Percentiles rank a stretch among this genome's conserved stretches.
Evolutionary conservation across 2,329 filamentous ascomycete species (phyloP).

Genomic region (Grosmannia clavigera): DNA sequence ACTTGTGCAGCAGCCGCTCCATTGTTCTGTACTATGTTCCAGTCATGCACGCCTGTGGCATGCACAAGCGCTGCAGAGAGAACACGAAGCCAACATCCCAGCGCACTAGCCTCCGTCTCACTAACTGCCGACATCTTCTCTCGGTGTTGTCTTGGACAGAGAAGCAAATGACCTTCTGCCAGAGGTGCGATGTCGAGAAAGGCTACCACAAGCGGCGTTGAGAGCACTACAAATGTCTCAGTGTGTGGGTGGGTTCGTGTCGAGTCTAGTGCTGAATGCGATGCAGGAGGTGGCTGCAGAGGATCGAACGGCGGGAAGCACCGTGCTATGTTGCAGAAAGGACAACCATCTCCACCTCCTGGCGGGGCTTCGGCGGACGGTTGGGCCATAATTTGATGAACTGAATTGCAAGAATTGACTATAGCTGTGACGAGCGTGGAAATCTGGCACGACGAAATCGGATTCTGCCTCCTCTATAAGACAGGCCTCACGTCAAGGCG

Average conservation of each 20-base stretch:
- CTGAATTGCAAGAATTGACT: background rate
- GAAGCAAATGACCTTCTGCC: slow-evolving; percentile 67
- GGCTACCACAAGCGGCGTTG: slow-evolving; percentile 64
- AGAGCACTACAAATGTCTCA: slow-evolving; percentile 56
- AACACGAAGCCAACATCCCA: slow-evolving; percentile 57
- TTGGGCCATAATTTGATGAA: background rate
- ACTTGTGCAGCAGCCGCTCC: slow-evolving; percentile 82
- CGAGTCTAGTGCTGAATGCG: slow-evolving; percentile 21
- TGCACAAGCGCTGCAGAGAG: slow-evolving; percentile 58
- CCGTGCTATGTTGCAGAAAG: slow-evolving; percentile 49
- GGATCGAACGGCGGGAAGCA: slow-evolving; percentile 36
- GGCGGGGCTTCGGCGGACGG: background rate
- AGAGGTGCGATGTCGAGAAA: slow-evolving; percentile 93
- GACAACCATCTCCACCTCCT: slow-evolving; percentile 27
- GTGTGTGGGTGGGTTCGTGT: slow-evolving; percentile 25
- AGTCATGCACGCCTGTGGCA: slow-evolving; percentile 64
- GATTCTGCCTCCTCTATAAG: too few species aligned
- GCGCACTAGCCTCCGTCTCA: slow-evolving; percentile 48
- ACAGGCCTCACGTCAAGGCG: too few species aligned
- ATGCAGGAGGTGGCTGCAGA: slow-evolving; percentile 25
- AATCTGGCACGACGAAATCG: too few species aligned
- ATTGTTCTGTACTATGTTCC: slow-evolving; percentile 97
- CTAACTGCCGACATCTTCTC: slow-evolving; percentile 64
- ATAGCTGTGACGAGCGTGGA: background rate
- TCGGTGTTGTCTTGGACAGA: slow-evolving; percentile 66